These are phyloP conservation scores for Chlorella sp. DNA, from an alignment of 139 green algal genomes.

Conservation along the genomic window DNA sequence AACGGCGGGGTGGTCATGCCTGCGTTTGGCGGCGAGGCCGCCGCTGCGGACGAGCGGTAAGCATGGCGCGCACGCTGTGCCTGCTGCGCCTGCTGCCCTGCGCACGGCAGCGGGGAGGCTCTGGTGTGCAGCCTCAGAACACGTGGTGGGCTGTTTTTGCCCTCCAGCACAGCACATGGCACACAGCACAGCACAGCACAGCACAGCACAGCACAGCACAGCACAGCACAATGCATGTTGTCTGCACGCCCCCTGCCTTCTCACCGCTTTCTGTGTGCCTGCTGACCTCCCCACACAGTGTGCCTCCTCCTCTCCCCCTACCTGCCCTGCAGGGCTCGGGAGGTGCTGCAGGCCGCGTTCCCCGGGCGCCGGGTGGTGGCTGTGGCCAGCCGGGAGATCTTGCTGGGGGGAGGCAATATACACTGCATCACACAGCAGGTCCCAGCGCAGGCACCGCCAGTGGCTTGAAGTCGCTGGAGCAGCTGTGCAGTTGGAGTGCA, in stretches of 20 bases:
- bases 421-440: conserved; percentile 72
- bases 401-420: conserved; percentile 67
- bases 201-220: too few species aligned
- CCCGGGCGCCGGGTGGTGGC: conserved; percentile 51
- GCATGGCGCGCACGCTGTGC: neutral
- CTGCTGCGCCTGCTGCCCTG: neutral
- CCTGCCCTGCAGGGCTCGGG: conserved; percentile 22
- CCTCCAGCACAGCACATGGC: neutral
- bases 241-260: neutral
- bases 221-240: neutral
- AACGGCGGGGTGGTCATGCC: conserved; percentile 77
- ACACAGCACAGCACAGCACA: neutral
- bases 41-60: conserved; percentile 31
- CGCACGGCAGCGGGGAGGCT: neutral
- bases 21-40: conserved; percentile 34
- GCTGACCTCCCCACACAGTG: neutral
- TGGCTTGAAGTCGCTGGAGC: too few species aligned
- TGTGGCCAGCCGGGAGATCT: conserved; percentile 47
- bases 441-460: neutral
- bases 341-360: conserved; percentile 48
- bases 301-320: neutral
- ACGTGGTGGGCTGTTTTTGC: neutral
- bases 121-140: neutral
- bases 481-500: too few species aligned
- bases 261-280: neutral